These are phyloP conservation scores for Ilyonectria robusta DNA, from an alignment of 2,329 filamentous ascomycete genomes.

Conservation along the genomic window DNA sequence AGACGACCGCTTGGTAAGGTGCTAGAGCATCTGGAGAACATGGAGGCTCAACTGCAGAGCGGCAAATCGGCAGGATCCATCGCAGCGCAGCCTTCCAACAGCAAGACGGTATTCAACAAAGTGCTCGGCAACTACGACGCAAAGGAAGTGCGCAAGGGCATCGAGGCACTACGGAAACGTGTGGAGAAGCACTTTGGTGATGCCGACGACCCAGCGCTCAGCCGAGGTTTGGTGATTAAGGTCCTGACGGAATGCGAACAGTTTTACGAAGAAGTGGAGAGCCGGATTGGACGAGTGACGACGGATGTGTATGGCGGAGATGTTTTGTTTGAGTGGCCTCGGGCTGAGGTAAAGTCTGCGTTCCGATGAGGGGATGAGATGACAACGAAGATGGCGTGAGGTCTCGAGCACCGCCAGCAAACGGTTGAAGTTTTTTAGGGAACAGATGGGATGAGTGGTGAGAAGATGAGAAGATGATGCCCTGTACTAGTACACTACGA, in stretches of 20 bases:
- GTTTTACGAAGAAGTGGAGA: slow-evolving; percentile 74
- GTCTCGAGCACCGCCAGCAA: background rate
- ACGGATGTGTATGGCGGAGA: slow-evolving; percentile 76
- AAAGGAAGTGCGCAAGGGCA: slow-evolving; percentile 90
- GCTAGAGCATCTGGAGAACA: slow-evolving; percentile 91
- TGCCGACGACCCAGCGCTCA: slow-evolving; percentile 80
- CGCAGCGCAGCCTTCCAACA: slow-evolving; percentile 86
- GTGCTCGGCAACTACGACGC: slow-evolving; percentile 83
- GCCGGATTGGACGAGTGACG: slow-evolving; percentile 71
- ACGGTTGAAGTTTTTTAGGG: slow-evolving; percentile 5
- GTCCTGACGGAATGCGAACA: slow-evolving; percentile 73
- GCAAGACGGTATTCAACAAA: slow-evolving; percentile 87
- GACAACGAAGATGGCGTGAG: slow-evolving; percentile 2
- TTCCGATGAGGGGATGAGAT: slow-evolving; percentile 58
- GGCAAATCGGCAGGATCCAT: slow-evolving; percentile 75
- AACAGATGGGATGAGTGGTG: background rate
- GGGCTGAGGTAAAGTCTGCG: slow-evolving; percentile 72
- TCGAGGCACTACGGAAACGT: slow-evolving; percentile 88
- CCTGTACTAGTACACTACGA: slow-evolving; percentile 20
- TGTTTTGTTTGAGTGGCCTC: slow-evolving; percentile 76
- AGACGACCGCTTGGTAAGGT: slow-evolving; percentile 90
- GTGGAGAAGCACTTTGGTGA: slow-evolving; percentile 98
- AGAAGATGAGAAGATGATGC: background rate
- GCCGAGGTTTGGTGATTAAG: slow-evolving; percentile 69
- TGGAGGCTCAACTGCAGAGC: slow-evolving; percentile 78